phyloP scores from a whole-genome alignment of 2,329 filamentous ascomycete species.

The Capronia epimyces region DNA sequence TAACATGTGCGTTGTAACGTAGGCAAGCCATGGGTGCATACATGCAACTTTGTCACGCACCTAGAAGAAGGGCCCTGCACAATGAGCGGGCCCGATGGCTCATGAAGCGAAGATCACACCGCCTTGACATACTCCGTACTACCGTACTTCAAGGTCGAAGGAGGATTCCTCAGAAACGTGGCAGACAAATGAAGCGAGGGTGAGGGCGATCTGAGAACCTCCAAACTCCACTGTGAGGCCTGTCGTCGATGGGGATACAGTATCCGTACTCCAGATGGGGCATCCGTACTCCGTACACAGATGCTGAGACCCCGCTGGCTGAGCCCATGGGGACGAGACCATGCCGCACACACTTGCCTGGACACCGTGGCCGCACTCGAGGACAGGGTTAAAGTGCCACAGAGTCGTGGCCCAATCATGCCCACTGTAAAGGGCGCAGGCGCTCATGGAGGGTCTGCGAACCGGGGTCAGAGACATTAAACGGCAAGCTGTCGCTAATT shows the following conservation, averaged over 20 bases:
- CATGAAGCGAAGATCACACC: conserved; percentile 5
- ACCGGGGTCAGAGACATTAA: too few relatives aligned
- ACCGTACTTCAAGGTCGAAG: conserved; percentile 1
- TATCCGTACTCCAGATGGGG: too few relatives aligned
- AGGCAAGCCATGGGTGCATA: neutral
- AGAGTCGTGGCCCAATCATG: neutral
- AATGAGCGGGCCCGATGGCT: neutral
- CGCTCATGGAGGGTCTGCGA: too few relatives aligned
- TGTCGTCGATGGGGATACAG: too few relatives aligned
- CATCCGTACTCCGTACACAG: too few relatives aligned
- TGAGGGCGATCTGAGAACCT: neutral
- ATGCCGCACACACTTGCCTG: too few relatives aligned
- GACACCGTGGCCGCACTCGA: neutral
- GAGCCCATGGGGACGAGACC: too few relatives aligned
- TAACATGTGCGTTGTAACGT: neutral
- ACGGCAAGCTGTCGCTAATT: neutral
- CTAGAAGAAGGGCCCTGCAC: neutral
- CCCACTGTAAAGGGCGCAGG: neutral
- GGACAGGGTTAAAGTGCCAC: neutral
- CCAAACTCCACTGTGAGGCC: neutral
- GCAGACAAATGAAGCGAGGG: conserved; percentile 2
- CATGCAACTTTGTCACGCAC: neutral
- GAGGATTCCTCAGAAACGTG: neutral
- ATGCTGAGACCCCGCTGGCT: too few relatives aligned
- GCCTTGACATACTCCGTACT: neutral